Conservation (phyloP, 352 stramenopile genomes). For the Pythium phragmiticola region DNA sequence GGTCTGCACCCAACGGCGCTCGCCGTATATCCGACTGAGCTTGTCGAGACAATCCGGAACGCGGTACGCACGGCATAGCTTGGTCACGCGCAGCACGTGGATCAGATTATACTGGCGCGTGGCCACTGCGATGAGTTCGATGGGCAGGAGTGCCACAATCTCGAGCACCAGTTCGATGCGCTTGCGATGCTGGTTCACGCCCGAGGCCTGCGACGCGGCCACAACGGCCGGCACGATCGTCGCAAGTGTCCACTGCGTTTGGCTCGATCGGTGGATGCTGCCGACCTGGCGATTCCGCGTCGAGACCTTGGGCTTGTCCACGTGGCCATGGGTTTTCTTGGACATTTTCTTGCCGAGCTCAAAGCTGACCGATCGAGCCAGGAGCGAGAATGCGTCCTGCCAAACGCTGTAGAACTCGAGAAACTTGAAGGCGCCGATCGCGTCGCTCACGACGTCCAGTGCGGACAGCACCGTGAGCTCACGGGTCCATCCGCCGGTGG, state of each 20-base stretch:
- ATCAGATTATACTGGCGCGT: constrained; percentile 45
- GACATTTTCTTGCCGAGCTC: constrained; percentile 51
- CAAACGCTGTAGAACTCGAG: constrained; percentile 39
- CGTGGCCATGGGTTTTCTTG: constrained; percentile 28
- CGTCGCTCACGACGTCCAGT: constrained; percentile 44
- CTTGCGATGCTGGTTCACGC: constrained; percentile 16
- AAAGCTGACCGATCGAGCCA: constrained; percentile 41
- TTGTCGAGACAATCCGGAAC: constrained; percentile 37
- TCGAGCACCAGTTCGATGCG: constrained; percentile 51
- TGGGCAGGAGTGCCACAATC: constrained; percentile 43
- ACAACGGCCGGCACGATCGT: constrained; percentile 30
- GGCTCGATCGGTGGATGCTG: constrained; percentile 22
- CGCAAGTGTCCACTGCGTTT: constrained; percentile 49
- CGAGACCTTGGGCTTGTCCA: constrained; percentile 33
- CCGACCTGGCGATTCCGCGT: constrained; percentile 30
- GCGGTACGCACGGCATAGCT: constrained; percentile 58
- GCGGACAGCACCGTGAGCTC: constrained; percentile 41
- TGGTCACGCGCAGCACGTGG: constrained; percentile 58
- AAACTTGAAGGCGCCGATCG: constrained; percentile 48
- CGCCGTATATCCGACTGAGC: constrained; percentile 52
- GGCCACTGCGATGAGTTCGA: constrained; percentile 49
- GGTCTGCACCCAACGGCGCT: constrained; percentile 41
- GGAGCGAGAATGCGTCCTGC: constrained; percentile 36
- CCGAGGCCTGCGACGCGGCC: constrained; percentile 18
- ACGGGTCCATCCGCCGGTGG: constrained; percentile 31